Evolutionary conservation across 1,284 basidiomycete species (phyloP), one percentile per base, ranked within the genome.

Genomic region (Leucocoprinus gongylophorus): DNA sequence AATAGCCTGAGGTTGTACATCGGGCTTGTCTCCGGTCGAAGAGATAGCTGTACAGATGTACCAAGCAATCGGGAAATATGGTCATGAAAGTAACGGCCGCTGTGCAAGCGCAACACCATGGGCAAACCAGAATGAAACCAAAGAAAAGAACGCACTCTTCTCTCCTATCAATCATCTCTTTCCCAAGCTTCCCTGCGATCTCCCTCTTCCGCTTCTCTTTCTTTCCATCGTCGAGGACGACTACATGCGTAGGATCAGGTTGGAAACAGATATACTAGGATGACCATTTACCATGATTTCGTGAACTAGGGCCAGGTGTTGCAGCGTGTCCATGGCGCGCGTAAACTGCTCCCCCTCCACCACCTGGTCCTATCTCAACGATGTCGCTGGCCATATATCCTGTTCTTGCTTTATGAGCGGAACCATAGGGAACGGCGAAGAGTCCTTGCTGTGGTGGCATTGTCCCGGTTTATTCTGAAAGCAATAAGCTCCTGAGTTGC

Each of bases 1-100:
- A 86, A 80, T 23, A 90, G 69, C 38, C 83, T 79, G 9, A 89
- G 72, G 47, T 78, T 79, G 70, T 83, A 91, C 45, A 82, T 66
- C 0, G 80, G 70, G 21, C 78, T 72, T 4, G 74, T 73, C 54
- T 85, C 81, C 2, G 88, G 87, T 39, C 78, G 78, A 2, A 78
- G 80, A 8, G 83, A 71, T 21, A 89, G 75, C 61, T 83, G 80
- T 43, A 76, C 67, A 3, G 81, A 69, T 18, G 75, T 69, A 53
- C 64, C 71, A 59, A 80, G 78, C n/a, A 87, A 71, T 5, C 62
- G 53, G 13, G 54, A 58, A 37, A 62, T 55, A 48, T 45, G 59
- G 50, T 66, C 62, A 20, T 58, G 57, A 51, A 59, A 64, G 47
- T 63, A 56, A 23, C 61, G 58, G 40, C 57, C 58, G 48, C 59